These are phyloP conservation scores for Colletotrichum tropicale DNA, from an alignment of 2,329 filamentous ascomycete genomes.

Conservation along the genomic window DNA sequence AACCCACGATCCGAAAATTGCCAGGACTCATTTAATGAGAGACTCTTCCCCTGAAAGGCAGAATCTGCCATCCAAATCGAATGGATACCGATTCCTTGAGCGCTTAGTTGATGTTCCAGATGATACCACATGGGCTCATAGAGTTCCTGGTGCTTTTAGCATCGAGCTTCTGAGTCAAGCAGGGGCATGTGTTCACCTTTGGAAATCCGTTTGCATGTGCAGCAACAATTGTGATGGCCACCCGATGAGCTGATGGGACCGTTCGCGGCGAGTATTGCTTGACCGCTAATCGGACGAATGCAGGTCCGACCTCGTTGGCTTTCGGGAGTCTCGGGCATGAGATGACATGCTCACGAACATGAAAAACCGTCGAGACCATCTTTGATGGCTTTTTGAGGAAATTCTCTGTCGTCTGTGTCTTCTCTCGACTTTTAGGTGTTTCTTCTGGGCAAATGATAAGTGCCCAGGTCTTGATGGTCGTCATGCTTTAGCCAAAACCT, in stretches of 20 bases:
- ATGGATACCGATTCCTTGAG: neutral
- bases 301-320: neutral
- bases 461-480: neutral
- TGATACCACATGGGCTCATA: neutral
- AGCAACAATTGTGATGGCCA: neutral
- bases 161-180: neutral
- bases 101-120: neutral
- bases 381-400: rapidly evolving
- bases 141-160: neutral
- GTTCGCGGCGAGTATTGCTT: neutral
- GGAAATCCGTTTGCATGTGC: neutral
- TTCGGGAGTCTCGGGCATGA: neutral
- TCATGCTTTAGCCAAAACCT: neutral
- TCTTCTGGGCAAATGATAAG: neutral
- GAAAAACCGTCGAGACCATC: neutral
- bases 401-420: neutral
- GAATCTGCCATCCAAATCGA: neutral
- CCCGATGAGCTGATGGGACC: neutral
- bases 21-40: neutral
- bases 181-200: neutral
- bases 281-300: neutral
- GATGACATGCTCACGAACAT: neutral
- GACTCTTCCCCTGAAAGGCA: neutral
- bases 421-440: neutral
- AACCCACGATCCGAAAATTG: neutral